Conservation (phyloP, 2,329 filamentous ascomycete species). For the Microsporum ferrugineum region DNA sequence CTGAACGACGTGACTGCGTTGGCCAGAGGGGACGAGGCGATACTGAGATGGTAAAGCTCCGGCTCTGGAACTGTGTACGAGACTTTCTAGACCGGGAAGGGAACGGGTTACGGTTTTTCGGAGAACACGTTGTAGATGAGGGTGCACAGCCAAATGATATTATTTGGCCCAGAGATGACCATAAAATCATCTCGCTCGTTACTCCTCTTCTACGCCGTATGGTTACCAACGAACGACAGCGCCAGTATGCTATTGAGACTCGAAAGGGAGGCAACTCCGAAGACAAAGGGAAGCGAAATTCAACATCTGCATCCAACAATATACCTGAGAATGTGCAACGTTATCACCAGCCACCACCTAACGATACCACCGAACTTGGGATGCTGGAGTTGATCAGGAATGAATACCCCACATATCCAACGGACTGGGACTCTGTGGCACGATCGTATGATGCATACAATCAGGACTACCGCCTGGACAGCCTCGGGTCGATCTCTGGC, state of each 20-base stretch:
- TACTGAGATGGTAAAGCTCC: constrained; percentile 46
- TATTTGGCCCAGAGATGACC: constrained; percentile 45
- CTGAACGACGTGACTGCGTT: constrained; percentile 46
- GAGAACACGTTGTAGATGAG: constrained; percentile 35
- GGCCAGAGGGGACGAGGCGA: constrained; percentile 46
- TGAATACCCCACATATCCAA: constrained; percentile 26
- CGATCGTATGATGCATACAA: constrained; percentile 31
- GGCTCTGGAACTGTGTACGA: constrained; percentile 46
- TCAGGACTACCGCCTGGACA: constrained; percentile 31
- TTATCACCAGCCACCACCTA: constrained; percentile 18
- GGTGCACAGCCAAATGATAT: constrained; percentile 31
- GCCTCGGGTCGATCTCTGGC: constrained; percentile 32
- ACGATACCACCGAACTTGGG: constrained; percentile 21
- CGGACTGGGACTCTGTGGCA: constrained; percentile 29
- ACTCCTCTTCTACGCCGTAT: constrained; percentile 47
- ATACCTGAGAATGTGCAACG: constrained; percentile 18
- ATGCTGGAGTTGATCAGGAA: constrained; percentile 25
- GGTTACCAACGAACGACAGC: constrained; percentile 50
- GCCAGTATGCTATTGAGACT: constrained; percentile 47
- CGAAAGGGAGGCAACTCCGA: constrained; percentile 37
- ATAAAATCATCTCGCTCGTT: constrained; percentile 46
- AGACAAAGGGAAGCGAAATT: constrained; percentile 28
- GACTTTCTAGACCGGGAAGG: constrained; percentile 43
- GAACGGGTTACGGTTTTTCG: constrained; percentile 43
- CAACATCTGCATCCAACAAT: constrained; percentile 13